phyloP scores from a whole-genome alignment of 1,284 basidiomycete species.

The Marasmius fiardii region DNA sequence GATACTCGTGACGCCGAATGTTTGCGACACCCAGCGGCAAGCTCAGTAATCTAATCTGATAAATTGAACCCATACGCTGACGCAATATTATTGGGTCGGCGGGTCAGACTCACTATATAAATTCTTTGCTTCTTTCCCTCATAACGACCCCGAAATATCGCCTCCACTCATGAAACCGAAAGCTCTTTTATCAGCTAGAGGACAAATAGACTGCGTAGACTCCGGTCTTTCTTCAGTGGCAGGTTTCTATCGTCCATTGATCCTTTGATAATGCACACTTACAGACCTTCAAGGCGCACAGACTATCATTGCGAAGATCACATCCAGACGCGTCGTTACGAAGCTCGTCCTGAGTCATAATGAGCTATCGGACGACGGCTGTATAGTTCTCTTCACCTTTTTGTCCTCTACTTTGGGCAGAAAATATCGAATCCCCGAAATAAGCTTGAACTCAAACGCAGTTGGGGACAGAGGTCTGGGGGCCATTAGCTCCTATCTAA shows the following conservation, averaged over 20 bases:
- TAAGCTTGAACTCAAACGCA: slow-evolving; percentile 51
- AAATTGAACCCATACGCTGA: too few relatives aligned
- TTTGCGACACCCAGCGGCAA: too few relatives aligned
- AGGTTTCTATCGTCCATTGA: slow-evolving; percentile 21
- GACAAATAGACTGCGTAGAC: slow-evolving; percentile 26
- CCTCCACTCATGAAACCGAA: slow-evolving; percentile 2
- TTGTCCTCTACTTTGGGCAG: slow-evolving; percentile 46
- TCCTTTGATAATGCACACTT: not conserved
- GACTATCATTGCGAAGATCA: slow-evolving; percentile 43
- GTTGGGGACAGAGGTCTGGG: slow-evolving; percentile 54
- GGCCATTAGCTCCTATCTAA: slow-evolving; percentile 50
- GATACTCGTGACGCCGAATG: too few relatives aligned
- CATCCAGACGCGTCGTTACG: slow-evolving; percentile 37
- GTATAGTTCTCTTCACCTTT: slow-evolving; percentile 51
- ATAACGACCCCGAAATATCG: not conserved
- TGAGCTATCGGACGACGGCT: slow-evolving; percentile 56
- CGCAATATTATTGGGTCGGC: too few relatives aligned
- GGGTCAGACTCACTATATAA: too few relatives aligned
- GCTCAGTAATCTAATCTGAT: too few relatives aligned
- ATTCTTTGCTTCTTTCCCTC: not conserved
- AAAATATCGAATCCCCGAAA: slow-evolving; percentile 47
- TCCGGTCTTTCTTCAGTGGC: slow-evolving; percentile 24
- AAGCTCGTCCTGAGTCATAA: slow-evolving; percentile 58
- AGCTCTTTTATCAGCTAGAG: slow-evolving; percentile 10
- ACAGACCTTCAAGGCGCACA: slow-evolving; percentile 31